Conservation (phyloP, 768 basidiomycete genomes). For the Inosperma sp. region DNA sequence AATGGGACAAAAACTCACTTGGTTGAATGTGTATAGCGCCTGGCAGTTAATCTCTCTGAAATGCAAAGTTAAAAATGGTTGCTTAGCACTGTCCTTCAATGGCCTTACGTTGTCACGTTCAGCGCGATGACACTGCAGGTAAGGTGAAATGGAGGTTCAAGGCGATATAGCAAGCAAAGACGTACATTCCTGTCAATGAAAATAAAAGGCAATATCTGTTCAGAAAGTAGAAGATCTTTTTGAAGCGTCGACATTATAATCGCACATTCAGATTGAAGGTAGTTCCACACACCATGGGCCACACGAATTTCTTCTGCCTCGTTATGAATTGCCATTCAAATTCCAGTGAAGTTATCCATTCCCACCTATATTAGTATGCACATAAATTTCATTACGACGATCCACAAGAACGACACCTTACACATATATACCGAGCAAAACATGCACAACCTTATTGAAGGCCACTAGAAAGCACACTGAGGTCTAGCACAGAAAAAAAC, state of each 20-base stretch:
- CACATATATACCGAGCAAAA: conserved; percentile 62
- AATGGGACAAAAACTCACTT: conserved; percentile 31
- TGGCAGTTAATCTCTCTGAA: conserved; percentile 56
- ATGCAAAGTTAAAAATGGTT: not conserved
- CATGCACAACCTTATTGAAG: conserved; percentile 47
- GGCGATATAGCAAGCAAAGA: conserved; percentile 10
- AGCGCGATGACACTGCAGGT: conserved; percentile 47
- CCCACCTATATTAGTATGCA: no score
- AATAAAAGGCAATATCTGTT: no score
- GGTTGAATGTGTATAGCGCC: conserved; percentile 62
- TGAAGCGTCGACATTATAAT: not conserved
- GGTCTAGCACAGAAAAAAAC: no score
- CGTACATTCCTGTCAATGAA: conserved; percentile 70
- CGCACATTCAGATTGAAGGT: no score
- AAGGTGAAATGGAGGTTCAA: conserved; percentile 7
- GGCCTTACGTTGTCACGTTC: conserved; percentile 54
- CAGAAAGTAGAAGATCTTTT: no score
- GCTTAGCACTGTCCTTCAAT: conserved; percentile 17
- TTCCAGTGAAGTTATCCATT: no score
- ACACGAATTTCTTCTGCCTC: no score
- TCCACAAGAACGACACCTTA: conserved; percentile 23
- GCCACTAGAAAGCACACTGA: conserved; percentile 28
- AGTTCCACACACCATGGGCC: no score
- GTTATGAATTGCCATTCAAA: no score
- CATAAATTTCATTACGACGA: no score